Percentiles rank a stretch among this genome's conserved stretches.
Evolutionary conservation across 1,284 basidiomycete genomes (phyloP).

Genomic region (Anthracocystis panici-leucophaei): DNA sequence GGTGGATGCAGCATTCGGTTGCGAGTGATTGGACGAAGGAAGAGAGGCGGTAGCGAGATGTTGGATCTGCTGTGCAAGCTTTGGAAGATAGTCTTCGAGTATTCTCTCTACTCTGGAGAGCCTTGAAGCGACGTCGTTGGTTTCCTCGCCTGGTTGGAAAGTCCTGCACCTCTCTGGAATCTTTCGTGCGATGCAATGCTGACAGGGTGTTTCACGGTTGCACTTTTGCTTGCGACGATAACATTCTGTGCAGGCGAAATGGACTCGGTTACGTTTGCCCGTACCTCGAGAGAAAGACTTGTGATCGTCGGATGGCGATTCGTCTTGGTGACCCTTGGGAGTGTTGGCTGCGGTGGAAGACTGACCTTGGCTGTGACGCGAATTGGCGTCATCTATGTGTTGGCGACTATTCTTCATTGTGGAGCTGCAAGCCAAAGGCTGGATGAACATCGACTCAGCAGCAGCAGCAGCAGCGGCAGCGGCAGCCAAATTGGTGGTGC

Average conservation of each 20-base stretch:
- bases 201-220: slow-evolving; percentile 65
- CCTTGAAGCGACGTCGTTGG: slow-evolving; percentile 55
- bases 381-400: slow-evolving; percentile 17
- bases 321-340: slow-evolving; percentile 23
- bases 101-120: slow-evolving; percentile 56
- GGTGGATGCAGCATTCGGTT: slow-evolving; percentile 5
- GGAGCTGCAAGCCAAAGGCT: background rate
- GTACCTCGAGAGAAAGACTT: slow-evolving; percentile 32
- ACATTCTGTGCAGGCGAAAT: slow-evolving; percentile 67
- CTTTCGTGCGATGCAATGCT: slow-evolving; percentile 66
- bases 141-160: slow-evolving; percentile 61
- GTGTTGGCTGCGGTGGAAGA: slow-evolving; percentile 39
- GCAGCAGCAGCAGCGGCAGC: background rate
- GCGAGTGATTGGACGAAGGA: slow-evolving; percentile 1
- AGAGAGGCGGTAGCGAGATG: slow-evolving; percentile 19
- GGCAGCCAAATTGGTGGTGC: background rate
- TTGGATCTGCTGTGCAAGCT: slow-evolving; percentile 40
- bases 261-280: slow-evolving; percentile 58
- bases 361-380: slow-evolving; percentile 34
- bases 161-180: slow-evolving; percentile 66
- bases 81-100: slow-evolving; percentile 53
- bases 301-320: slow-evolving; percentile 32
- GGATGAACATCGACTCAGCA: background rate
- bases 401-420: slow-evolving; percentile 28
- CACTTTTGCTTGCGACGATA: slow-evolving; percentile 68